phyloP scores from a whole-genome alignment of 306 rosid species.

The Prunus salicina region DNA sequence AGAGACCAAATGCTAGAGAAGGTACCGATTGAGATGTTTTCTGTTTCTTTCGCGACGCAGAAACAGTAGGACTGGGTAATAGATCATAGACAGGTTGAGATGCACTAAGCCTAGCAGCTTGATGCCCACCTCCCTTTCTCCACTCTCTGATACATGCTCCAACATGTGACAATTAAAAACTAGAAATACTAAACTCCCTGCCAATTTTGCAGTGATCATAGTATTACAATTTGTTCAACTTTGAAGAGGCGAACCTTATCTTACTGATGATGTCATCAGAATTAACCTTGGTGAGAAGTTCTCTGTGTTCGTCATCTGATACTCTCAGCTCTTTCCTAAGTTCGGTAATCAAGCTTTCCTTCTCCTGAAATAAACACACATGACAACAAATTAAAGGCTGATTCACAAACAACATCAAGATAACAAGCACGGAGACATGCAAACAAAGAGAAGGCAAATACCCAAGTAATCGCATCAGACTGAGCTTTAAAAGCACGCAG shows the following conservation, averaged over 20 bases:
- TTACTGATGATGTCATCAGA: slow-evolving; percentile 74
- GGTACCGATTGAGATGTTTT: slow-evolving; percentile 70
- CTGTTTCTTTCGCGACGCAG: slow-evolving; percentile 88
- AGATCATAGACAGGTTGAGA: slow-evolving; percentile 67
- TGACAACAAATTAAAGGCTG: slow-evolving; percentile 17
- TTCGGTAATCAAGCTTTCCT: slow-evolving; percentile 95
- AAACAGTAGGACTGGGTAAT: slow-evolving; percentile 69
- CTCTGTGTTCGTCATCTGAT: slow-evolving; percentile 95
- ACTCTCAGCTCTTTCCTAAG: slow-evolving; percentile 97
- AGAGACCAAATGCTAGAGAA: slow-evolving; percentile 24
- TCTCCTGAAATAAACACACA: slow-evolving; percentile 58
- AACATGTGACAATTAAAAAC: slow-evolving; percentile 22
- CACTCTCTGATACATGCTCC: slow-evolving; percentile 63
- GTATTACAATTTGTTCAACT: slow-evolving; percentile 12
- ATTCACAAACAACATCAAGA: slow-evolving; percentile 2
- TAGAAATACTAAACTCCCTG: slow-evolving; percentile 5
- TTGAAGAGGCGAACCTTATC: slow-evolving; percentile 52
- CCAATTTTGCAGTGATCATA: slow-evolving; percentile 2
- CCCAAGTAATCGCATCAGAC: slow-evolving; percentile 94
- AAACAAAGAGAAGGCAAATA: slow-evolving; percentile 32
- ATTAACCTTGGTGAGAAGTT: slow-evolving; percentile 79
- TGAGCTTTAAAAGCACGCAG: slow-evolving; percentile 98
- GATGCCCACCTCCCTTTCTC: slow-evolving; percentile 75
- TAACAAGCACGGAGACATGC: background rate
- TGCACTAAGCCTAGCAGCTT: slow-evolving; percentile 60